A percentile compares a stretch with the other conserved stretches of the same genome.
These are phyloP conservation scores for Microcyclosporella mali DNA, from an alignment of 2,329 filamentous ascomycete species.

Conservation along the genomic window DNA sequence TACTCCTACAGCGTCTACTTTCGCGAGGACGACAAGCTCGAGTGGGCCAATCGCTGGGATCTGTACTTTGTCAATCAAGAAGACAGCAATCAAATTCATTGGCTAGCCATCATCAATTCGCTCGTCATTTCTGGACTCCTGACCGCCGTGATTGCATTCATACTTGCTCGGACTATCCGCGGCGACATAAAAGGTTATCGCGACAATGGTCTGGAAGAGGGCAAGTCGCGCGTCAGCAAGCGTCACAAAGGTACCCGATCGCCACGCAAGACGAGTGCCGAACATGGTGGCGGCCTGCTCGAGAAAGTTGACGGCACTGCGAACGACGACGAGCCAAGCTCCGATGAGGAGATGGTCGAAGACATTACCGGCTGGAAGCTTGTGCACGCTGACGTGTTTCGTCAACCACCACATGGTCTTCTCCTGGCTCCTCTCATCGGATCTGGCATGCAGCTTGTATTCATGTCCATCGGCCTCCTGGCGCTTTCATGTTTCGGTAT, in stretches of 20 bases:
- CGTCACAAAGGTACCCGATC: constrained; percentile 44
- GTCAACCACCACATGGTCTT: constrained; percentile 62
- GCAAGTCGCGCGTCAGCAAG: constrained; percentile 50
- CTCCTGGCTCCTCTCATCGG: constrained; percentile 75
- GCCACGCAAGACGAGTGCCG: constrained; percentile 42
- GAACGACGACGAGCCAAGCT: constrained; percentile 45
- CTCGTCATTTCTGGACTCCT: constrained; percentile 74
- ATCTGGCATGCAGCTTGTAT: constrained; percentile 79
- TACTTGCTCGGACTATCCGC: constrained; percentile 69
- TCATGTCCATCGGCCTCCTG: constrained; percentile 65
- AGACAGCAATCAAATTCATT: constrained; percentile 74
- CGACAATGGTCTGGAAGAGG: constrained; percentile 60
- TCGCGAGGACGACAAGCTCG: constrained; percentile 70
- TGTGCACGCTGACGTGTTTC: constrained; percentile 81
- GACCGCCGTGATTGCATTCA: constrained; percentile 72
- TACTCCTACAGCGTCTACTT: constrained; percentile 91
- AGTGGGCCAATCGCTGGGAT: constrained; percentile 83
- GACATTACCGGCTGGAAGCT: constrained; percentile 85
- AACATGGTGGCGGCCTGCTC: constrained; percentile 43
- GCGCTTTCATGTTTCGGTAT: constrained; percentile 62
- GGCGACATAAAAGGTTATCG: constrained; percentile 71
- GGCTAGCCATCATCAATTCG: constrained; percentile 83
- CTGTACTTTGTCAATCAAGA: constrained; percentile 85
- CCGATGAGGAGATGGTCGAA: constrained; percentile 66
- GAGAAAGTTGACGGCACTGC: constrained; percentile 39